These are phyloP conservation scores for Takashimella koratensis DNA, from an alignment of 1,284 basidiomycete species.

Conservation along the genomic window DNA sequence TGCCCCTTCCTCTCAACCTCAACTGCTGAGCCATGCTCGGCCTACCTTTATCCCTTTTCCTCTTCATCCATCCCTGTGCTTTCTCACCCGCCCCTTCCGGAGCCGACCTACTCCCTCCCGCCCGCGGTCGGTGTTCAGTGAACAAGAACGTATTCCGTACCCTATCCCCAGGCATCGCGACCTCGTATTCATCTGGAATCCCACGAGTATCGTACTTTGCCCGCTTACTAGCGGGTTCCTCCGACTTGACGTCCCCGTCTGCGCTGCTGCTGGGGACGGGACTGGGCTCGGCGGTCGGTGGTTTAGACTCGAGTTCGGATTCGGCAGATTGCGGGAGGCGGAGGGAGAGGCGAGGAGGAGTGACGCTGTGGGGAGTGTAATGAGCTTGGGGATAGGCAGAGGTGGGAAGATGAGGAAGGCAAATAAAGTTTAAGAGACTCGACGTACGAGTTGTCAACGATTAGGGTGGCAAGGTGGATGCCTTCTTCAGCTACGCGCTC, in stretches of 20 bases:
- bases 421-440: background rate
- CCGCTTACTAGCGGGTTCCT: conserved; percentile 6
- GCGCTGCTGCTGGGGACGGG: background rate
- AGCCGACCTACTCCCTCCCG: conserved; percentile 5
- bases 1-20: background rate
- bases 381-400: background rate
- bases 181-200: conserved; percentile 39
- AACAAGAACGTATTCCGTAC: conserved; percentile 43
- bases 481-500: conserved; percentile 50
- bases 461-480: conserved; percentile 51
- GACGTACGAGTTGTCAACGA: conserved; percentile 51
- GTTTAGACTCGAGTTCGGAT: background rate
- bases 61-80: conserved; percentile 7
- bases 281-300: background rate
- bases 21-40: conserved; percentile 10
- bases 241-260: background rate
- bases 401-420: background rate
- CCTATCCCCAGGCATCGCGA: conserved; percentile 31
- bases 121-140: conserved; percentile 25
- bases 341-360: conserved; percentile 23
- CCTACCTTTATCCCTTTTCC: conserved; percentile 2
- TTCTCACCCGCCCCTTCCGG: conserved; percentile 4
- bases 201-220: conserved; percentile 23
- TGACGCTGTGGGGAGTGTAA: conserved; percentile 6
- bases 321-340: conserved; percentile 16